Conservation (phyloP, 2,329 filamentous ascomycete genomes). For the Aspergillus latus region DNA sequence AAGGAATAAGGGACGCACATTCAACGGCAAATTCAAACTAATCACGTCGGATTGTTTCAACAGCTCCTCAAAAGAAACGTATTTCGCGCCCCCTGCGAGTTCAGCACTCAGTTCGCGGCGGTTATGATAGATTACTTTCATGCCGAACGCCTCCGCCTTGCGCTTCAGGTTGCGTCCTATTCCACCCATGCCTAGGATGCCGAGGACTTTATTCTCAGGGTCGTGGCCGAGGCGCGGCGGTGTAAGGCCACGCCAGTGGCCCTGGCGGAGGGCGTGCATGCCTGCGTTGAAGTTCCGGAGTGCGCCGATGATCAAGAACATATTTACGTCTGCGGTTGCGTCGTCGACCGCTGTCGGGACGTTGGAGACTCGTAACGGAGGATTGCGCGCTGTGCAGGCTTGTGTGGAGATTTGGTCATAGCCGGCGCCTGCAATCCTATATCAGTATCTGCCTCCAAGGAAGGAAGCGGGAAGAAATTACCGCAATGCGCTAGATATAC, state of each 20-base stretch:
- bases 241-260: constrained; percentile 64
- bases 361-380: constrained; percentile 70
- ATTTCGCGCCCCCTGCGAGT: constrained; percentile 40
- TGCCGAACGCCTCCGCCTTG: constrained; percentile 73
- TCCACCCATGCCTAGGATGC: constrained; percentile 82
- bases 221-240: constrained; percentile 66
- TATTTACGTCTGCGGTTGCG: constrained; percentile 75
- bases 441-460: constrained; percentile 30
- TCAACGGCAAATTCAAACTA: constrained; percentile 77
- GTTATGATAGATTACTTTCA: constrained; percentile 75
- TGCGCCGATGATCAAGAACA: constrained; percentile 79
- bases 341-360: constrained; percentile 79
- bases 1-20: constrained; percentile 58
- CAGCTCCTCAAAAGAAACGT: constrained; percentile 69
- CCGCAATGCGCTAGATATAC: constrained; percentile 43
- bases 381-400: constrained; percentile 64
- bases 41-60: constrained; percentile 70
- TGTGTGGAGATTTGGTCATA: constrained; percentile 79
- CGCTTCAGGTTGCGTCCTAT: constrained; percentile 75
- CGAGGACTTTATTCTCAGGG: constrained; percentile 73
- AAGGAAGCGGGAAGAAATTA: constrained; percentile 21
- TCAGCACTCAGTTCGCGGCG: constrained; percentile 60
- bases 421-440: constrained; percentile 63
- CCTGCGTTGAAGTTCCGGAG: constrained; percentile 69
- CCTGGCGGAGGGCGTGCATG: constrained; percentile 65